These are phyloP conservation scores for Penicillium chermesinum DNA, from an alignment of 495 filamentous ascomycete species.

Conservation along the genomic window DNA sequence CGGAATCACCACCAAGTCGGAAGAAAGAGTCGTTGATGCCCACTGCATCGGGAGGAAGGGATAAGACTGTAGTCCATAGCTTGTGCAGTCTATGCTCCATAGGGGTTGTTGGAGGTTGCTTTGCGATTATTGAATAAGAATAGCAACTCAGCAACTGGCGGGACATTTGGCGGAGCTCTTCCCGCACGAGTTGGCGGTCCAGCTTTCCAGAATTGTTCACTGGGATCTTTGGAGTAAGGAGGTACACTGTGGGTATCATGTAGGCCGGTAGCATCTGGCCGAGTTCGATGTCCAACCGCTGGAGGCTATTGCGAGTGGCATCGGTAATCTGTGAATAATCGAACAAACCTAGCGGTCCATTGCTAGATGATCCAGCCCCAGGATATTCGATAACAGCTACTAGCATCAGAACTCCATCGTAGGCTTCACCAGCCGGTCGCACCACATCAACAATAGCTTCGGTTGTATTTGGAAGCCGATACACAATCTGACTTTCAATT, in stretches of 20 bases:
- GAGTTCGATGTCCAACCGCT: background rate
- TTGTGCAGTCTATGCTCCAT: background rate
- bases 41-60: background rate
- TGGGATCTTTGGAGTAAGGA: background rate
- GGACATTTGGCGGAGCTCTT: background rate
- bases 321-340: background rate
- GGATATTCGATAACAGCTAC: background rate
- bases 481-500: background rate
- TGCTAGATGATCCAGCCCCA: too few relatives aligned
- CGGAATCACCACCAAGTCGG: background rate
- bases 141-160: background rate
- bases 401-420: background rate
- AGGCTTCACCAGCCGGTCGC: background rate
- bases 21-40: background rate
- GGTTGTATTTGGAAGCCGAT: background rate
- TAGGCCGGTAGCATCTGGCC: background rate
- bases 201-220: background rate
- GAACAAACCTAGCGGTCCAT: background rate
- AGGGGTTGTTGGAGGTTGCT: background rate
- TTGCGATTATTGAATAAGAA: background rate
- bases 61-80: background rate
- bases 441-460: background rate
- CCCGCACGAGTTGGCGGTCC: background rate
- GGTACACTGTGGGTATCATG: background rate
- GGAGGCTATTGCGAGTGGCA: background rate